Evolutionary conservation across 495 filamentous ascomycete species (phyloP).

Genomic region (Aspergillus sclerotioniger): DNA sequence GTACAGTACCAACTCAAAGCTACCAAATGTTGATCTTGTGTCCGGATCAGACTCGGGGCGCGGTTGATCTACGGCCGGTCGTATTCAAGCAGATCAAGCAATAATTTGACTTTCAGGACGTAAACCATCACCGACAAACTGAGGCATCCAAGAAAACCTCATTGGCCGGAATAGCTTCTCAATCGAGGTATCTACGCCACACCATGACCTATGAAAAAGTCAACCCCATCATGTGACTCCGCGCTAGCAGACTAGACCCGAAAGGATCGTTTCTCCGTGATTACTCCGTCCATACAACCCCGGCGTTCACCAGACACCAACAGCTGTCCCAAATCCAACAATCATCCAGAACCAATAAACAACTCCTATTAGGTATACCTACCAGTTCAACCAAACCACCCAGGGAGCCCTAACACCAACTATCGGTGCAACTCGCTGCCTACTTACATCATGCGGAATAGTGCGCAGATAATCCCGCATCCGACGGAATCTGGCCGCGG

Average conservation of each 20-base stretch:
- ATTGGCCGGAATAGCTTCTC: neutral
- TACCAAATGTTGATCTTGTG: neutral
- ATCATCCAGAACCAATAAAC: neutral
- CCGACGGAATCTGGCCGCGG: neutral
- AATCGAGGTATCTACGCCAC: too few relatives aligned
- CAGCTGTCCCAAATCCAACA: neutral
- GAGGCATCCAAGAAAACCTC: too few relatives aligned
- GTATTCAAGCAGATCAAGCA: neutral
- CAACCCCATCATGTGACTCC: neutral
- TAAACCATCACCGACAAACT: too few relatives aligned
- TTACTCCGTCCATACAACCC: constrained; percentile 6
- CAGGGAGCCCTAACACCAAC: neutral
- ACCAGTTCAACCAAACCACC: neutral
- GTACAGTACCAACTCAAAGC: neutral
- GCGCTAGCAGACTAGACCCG: neutral
- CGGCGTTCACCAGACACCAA: neutral
- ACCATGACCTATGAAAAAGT: neutral
- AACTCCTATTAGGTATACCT: neutral
- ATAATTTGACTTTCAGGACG: too few relatives aligned
- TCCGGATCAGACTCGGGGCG: neutral
- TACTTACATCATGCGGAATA: neutral
- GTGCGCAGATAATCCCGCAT: neutral
- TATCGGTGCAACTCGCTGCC: neutral
- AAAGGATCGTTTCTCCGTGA: neutral
- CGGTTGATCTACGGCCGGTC: constrained; percentile 1